Evolutionary conservation across 2,329 filamentous ascomycete genomes (phyloP), one percentile per base, ranked within the genome.

Genomic region (Arthrocladium fulminans): DNA sequence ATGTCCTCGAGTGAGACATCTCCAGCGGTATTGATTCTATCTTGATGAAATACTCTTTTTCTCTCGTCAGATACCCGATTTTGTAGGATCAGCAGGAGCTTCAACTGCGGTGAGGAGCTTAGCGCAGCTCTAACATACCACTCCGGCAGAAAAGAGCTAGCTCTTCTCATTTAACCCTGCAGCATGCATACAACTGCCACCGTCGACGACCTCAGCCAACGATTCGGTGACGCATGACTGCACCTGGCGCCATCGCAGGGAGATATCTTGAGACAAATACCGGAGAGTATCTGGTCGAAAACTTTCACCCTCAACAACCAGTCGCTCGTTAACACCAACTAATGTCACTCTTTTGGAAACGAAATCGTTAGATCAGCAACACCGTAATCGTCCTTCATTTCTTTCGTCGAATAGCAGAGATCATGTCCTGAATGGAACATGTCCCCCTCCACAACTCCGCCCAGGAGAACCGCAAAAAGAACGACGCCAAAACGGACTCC

Each of bases 391-490:
- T 6, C n/a, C n/a, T 5, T 29, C 41, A n/a, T 13, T 13, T 30
- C 22, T 10, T 24, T 24, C 12, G 13, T 17, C 19, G 23, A 30
- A 17, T 10, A 6, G 43, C 17, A 30, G 19, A 30, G n/a, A 45
- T 29, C n/a, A 50, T 48, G 46, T 6, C 13, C 34, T 43, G 27
- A 27, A 23, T 27, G 38, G 23, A 46, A 38, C 27, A 44, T 47
- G 44, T 58, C 54, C 48, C 54, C 54, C 40, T 52, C 54, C 51
- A 52, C 51, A 45, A 48, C 53, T 50, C 49, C 55, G 40, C 54
- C 53, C 45, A 50, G 45, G 34, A 54, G 40, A 51, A 51, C 50
- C 39, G 59, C 63, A 49, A 68, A 67, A 63, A 60, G 64, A 55
- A 64, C 60, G 35, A 63, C 67, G 42, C 64, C 67, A 7, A 47